These are phyloP conservation scores for Boletales sp. DNA, from an alignment of 768 basidiomycete genomes.

Conservation along the genomic window DNA sequence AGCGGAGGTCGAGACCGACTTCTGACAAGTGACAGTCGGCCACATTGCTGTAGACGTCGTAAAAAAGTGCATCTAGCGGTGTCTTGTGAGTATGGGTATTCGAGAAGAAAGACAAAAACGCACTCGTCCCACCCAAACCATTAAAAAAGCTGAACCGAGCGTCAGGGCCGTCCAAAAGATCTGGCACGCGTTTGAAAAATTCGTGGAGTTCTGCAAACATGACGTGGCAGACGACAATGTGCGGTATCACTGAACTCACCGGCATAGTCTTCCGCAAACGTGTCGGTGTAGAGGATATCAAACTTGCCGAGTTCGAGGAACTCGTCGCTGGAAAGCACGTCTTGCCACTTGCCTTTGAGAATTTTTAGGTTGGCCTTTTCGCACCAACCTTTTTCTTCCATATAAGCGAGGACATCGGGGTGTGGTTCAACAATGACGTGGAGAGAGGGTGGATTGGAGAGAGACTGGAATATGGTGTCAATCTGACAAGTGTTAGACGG, in stretches of 20 bases:
- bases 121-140: slow-evolving; percentile 92
- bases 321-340: slow-evolving; percentile 59
- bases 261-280: slow-evolving; percentile 84
- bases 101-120: slow-evolving; percentile 23
- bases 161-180: slow-evolving; percentile 68
- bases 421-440: slow-evolving; percentile 97
- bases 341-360: slow-evolving; percentile 93
- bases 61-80: slow-evolving; percentile 73
- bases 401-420: slow-evolving; percentile 81
- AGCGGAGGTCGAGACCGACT: slow-evolving; percentile 71
- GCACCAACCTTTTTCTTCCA: slow-evolving; percentile 76
- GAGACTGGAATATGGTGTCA: slow-evolving; percentile 72
- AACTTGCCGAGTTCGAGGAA: slow-evolving; percentile 71
- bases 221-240: neutral
- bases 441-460: slow-evolving; percentile 52
- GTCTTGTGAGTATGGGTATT: neutral
- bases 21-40: slow-evolving; percentile 84
- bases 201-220: slow-evolving; percentile 52
- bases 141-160: slow-evolving; percentile 96
- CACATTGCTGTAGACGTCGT: slow-evolving; percentile 86
- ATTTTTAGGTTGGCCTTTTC: slow-evolving; percentile 72
- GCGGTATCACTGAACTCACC: slow-evolving; percentile 33
- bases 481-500: slow-evolving; percentile 48
- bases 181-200: slow-evolving; percentile 80
- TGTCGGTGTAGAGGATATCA: slow-evolving; percentile 89